Base-by-base conservation (phyloP, 2,329 filamentous ascomycete species). In the Colletotrichum lupini region DNA sequence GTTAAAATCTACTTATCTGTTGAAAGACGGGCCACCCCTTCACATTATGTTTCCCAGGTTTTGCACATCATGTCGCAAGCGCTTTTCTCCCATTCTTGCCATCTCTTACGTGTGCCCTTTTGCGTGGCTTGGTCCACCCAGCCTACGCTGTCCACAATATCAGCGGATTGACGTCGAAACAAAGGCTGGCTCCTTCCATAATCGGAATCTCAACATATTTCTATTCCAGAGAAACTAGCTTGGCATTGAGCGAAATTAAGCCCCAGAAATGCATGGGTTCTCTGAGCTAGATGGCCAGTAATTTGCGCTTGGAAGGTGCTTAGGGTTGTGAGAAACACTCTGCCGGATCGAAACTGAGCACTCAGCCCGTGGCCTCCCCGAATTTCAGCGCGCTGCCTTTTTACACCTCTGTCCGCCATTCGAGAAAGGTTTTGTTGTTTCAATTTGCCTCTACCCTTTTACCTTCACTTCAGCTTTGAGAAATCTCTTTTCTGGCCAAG, bases 51-150 rank as follows among this genome's bases (percentile, higher is more conserved):
- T 24, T 72, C 22, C 53, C 28, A 24, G 11, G 1, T 30, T 53
- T n/a, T 42, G 24, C 65, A 68, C 49, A 52, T 63, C 55, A 65
- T 46, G 46, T 30, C 16, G 35, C 30, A 65, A 37, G 16, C 61
- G 35, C 30, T n/a, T 6, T 11, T 9, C 46, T 61, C 26, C 26
- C 60, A 24, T 32, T 28, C 30, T 22, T 49, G 9, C 16, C 26
- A 16, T 56, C 19, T 65, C n/a, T 32, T 19, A 16, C 6, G 7
- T 70, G 19, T 26, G 37, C 22, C 28, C 37, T 57, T 32, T n/a
- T 24, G 12, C 62, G 56, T 67, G 35, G 30, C 46, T 58, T 37
- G 63, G 30, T 67, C 37, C 46, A 65, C 30, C n/a, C n/a, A 24
- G 55, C 46, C 55, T 24, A 37, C 26, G 49, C 12, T 11, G 12